Base-by-base conservation (phyloP, 441 rosid species). In the Omphalea diandra region DNA sequence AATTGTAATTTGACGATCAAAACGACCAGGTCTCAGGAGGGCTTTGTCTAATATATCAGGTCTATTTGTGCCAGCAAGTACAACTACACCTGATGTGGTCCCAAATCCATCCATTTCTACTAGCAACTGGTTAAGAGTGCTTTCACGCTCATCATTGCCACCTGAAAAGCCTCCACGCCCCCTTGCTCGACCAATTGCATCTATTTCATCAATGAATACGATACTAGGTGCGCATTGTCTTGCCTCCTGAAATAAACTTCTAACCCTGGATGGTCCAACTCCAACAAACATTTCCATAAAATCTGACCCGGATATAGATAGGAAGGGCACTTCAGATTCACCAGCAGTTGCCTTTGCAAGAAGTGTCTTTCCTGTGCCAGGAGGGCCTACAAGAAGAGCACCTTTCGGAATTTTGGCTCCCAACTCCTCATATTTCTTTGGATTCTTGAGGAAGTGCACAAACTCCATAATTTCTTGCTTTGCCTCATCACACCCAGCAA, bases 31-130 rank as follows among this genome's bases (percentile, higher is more conserved):
- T 76, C 93, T 83, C 67, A 89, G 59, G 43, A 89, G 75, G 26
- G 90, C 93, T 71, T 79, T 86, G 65, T 89, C 90, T 65, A 89
- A 78, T 66, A 87, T 83, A 74, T 83, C 87, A 7, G 90, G 89
- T 72, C 90, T 81, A 73, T 87, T 89, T 46, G 89, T 86, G 36
- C 88, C 89, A 72, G 90, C 90, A 67, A 87, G 87, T 17, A 89
- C 90, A 50, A 87, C 86, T 32, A 89, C 83, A 36, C 92, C 90
- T 15, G 89, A 50, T 38, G 90, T 87, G 4, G 90, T 87, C 78
- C 88, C 92, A 82, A 87, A 85, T 65, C 94, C 92, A 67, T 87
- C 91, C 90, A 89, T 89, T 74, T 87, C 92, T 8, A 84, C 88
- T 18, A 89, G 86, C 73, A 89, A 75, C 78, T 89, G 93, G 70